Base-by-base conservation (phyloP, 1,284 basidiomycete genomes). In the Blastosporella zonata region DNA sequence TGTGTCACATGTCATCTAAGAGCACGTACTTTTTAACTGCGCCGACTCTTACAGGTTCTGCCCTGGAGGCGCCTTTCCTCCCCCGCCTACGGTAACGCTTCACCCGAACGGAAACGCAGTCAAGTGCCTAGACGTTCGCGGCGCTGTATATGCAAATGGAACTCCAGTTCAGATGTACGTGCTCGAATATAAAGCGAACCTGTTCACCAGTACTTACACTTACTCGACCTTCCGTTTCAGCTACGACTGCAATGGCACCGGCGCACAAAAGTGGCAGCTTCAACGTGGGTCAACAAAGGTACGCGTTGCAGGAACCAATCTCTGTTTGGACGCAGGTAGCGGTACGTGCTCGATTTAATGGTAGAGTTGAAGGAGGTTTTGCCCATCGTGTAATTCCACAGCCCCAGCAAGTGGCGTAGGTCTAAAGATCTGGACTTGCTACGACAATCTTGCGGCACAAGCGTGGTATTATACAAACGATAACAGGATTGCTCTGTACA, bases 171-270 rank as follows among this genome's bases (percentile, higher is more conserved):
- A 56, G 37, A 53, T 56, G 55, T 56, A 44, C 21, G 55, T 41
- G 0, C 12, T 15, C 23, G n/a, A 13, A 12, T 6, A 27, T 31
- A 9, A 9, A 4, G 7, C 9, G 15, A 4, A 8, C 9, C 27
- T 20, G 10, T 7, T 36, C 4, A 28, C 0, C 18, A 33, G 20
- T 6, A 15, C 10, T 41, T 10, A n/a, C 6, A 13, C 9, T 31
- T 4, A 7, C 23, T 39, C 22, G 12, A 33, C 23, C 22, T 20
- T 15, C 18, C 3, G 6, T 17, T 39, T 12, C 25, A 66, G 65
- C 31, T 65, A 61, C 34, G 63, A 67, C 34, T 67, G 66, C 46
- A 66, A 67, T 29, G 64, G 63, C 4, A 61, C 60, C 1, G 46
- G 54, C 6, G 65, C 63, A 2, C 67, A 68, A 46, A 60, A 62